These are phyloP conservation scores for Mycena chlorophos DNA, from an alignment of 768 basidiomycete genomes.

Conservation along the genomic window DNA sequence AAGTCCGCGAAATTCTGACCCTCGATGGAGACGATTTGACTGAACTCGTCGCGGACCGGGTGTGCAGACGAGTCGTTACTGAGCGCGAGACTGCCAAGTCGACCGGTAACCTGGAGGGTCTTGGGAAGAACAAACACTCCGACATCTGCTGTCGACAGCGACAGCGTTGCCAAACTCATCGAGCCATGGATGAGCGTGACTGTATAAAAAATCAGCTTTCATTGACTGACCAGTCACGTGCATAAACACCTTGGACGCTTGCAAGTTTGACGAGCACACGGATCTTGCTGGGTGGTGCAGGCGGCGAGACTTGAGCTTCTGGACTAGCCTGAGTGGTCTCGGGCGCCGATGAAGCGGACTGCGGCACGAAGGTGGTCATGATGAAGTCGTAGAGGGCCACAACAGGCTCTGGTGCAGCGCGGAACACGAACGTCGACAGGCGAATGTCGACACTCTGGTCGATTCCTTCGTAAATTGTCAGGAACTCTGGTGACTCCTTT, in stretches of 20 bases:
- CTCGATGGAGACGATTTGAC: slow-evolving; percentile 87
- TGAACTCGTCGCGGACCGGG: slow-evolving; percentile 65
- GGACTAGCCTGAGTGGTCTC: too few relatives aligned
- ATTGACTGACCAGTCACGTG: slow-evolving; percentile 3
- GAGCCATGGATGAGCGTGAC: slow-evolving; percentile 77
- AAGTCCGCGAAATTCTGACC: slow-evolving; percentile 94
- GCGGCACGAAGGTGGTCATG: slow-evolving; percentile 91
- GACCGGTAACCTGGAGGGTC: slow-evolving; percentile 75
- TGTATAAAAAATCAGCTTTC: slow-evolving; percentile 29
- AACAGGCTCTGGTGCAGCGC: slow-evolving; percentile 87
- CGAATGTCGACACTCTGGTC: slow-evolving; percentile 87
- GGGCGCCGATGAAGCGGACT: too few relatives aligned
- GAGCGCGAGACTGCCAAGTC: slow-evolving; percentile 80
- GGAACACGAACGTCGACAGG: slow-evolving; percentile 88
- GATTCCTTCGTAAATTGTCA: slow-evolving; percentile 74
- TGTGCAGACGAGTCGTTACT: slow-evolving; percentile 65
- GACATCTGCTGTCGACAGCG: slow-evolving; percentile 88
- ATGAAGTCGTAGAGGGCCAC: slow-evolving; percentile 93
- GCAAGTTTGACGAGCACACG: slow-evolving; percentile 81
- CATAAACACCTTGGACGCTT: slow-evolving; percentile 70
- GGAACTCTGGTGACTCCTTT: slow-evolving; percentile 82
- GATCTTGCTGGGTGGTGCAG: slow-evolving; percentile 55
- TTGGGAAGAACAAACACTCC: slow-evolving; percentile 69
- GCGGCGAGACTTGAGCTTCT: slow-evolving; percentile 1
- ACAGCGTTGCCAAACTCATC: slow-evolving; percentile 77